Evolutionary conservation across 768 basidiomycete species (phyloP), one percentile per base, ranked within the genome.

Genomic region (Mrakia gelida): DNA sequence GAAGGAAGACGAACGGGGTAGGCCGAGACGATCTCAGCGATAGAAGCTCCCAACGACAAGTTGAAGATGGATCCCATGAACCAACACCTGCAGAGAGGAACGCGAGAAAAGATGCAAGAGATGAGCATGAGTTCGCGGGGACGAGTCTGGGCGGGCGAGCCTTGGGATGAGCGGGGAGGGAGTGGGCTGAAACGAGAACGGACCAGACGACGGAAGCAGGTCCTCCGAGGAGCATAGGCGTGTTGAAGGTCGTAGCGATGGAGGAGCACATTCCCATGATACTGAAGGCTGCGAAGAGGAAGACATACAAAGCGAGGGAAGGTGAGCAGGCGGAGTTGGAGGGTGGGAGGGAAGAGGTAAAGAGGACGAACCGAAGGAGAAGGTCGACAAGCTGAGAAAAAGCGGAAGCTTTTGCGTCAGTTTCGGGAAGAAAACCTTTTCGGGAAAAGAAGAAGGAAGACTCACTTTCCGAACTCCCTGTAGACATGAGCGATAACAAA

Each of bases 201-300:
- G 89, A 91, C 91, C 91, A 91, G 83, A 87, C 80, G 77, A 91
- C 91, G 54, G 90, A 89, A 72, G 91, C 86, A 26, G 91, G 91
- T 9, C 91, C 91, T 21, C 91, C 91, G 9, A 89, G 86, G 23
- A 88, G 85, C 18, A 92, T 84, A 0, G 91, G 91, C 6, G 91
- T 91, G 81, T 92, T 90, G 86, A 92, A 91, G 1, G 91, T 92
- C 34, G 91, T 92, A 3, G 91, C 89, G 63, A 92, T 88, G 82
- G 89, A 90, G 0, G 91, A 91, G 85, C 90, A 91, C 67, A 92
- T 85, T 59, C 91, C 91, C 91, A 92, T 91, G 80, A 92, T 92
- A 81, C 23, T 38, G 63, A 75, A 65, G 16, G 74, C 59, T 65
- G 74, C 6, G 21, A 18, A 15, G 16, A 52, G 2, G 21, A 18